Conservation (phyloP, 345 rosid genomes). For the Gossypium sturtianum region DNA sequence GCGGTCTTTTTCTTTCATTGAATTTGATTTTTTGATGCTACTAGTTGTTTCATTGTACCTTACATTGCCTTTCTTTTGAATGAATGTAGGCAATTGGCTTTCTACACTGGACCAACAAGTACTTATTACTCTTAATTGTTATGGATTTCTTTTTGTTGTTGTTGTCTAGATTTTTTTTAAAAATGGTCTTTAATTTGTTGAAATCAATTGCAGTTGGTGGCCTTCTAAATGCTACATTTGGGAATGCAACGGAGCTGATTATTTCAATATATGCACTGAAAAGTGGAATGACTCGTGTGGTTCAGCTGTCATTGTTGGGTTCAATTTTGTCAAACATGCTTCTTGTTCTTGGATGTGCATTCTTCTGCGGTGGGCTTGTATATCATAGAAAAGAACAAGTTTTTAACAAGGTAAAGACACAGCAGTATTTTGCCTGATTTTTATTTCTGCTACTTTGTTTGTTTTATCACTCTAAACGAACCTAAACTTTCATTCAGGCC, state of each 20-base stretch:
- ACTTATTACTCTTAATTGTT: conserved; percentile 4
- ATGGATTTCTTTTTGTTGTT: background rate
- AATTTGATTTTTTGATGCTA: background rate
- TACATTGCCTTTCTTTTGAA: conserved; percentile 17
- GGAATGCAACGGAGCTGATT: conserved; percentile 89
- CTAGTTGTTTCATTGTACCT: conserved; percentile 14
- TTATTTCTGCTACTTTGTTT: background rate
- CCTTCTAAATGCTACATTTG: conserved; percentile 89
- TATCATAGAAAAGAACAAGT: conserved; percentile 60
- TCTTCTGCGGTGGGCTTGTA: conserved; percentile 83
- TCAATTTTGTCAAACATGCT: conserved; percentile 95
- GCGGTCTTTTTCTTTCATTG: conserved; percentile 17
- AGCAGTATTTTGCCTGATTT: background rate
- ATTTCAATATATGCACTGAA: conserved; percentile 81
- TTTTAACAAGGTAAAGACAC: conserved; percentile 59
- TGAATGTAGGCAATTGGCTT: conserved; percentile 73
- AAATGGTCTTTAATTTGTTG: conserved; percentile 6
- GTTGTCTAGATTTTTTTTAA: background rate
- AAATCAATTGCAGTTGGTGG: conserved; percentile 65
- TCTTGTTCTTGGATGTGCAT: conserved; percentile 94
- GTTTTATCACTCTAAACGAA: conserved; percentile 18
- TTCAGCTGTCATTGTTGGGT: conserved; percentile 86
- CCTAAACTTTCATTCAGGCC: conserved; percentile 49
- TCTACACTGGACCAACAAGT: conserved; percentile 89
- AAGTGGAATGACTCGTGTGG: conserved; percentile 77